Percentiles rank a stretch among this genome's conserved stretches.
Conservation (phyloP, 2,329 filamentous ascomycete species). For the Kalmusia sp. region DNA sequence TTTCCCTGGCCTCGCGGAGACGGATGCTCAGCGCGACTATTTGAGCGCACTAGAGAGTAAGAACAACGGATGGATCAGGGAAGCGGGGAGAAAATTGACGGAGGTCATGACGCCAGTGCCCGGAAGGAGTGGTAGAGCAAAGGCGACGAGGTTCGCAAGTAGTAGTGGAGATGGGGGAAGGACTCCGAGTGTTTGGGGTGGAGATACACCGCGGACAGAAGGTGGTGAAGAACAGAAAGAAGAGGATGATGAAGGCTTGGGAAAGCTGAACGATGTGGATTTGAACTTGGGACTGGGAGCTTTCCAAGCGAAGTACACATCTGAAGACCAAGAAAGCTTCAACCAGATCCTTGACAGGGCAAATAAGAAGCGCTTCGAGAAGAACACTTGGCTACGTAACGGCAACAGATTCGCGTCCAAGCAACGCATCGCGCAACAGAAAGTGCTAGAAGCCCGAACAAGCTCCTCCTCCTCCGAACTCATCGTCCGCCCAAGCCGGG, state of each 20-base stretch:
- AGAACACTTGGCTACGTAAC: conserved; percentile 87
- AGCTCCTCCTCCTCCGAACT: conserved; percentile 28
- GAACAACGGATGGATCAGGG: conserved; percentile 84
- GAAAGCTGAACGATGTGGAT: conserved; percentile 65
- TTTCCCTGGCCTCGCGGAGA: conserved; percentile 89
- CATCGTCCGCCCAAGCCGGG: conserved; percentile 62
- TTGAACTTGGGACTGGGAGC: conserved; percentile 80
- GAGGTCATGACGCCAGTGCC: conserved; percentile 84
- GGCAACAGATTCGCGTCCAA: conserved; percentile 80
- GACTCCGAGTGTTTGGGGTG: conserved; percentile 70
- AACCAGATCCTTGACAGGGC: conserved; percentile 90
- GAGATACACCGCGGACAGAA: conserved; percentile 71
- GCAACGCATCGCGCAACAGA: conserved; percentile 70
- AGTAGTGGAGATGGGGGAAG: conserved; percentile 43
- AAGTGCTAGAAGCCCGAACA: conserved; percentile 72
- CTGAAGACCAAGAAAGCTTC: conserved; percentile 97
- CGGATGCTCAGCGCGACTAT: conserved; percentile 88
- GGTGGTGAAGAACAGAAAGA: conserved; percentile 27
- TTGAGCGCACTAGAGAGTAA: conserved; percentile 88
- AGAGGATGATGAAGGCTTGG: conserved; percentile 32
- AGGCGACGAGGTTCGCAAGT: conserved; percentile 28
- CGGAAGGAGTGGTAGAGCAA: conserved; percentile 48
- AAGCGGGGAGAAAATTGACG: conserved; percentile 67
- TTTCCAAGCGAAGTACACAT: conserved; percentile 94
- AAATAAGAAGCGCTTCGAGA: conserved; percentile 82